Conservation (phyloP, 371 early-diverging fungal species). For the Actinomucor elegans region DNA sequence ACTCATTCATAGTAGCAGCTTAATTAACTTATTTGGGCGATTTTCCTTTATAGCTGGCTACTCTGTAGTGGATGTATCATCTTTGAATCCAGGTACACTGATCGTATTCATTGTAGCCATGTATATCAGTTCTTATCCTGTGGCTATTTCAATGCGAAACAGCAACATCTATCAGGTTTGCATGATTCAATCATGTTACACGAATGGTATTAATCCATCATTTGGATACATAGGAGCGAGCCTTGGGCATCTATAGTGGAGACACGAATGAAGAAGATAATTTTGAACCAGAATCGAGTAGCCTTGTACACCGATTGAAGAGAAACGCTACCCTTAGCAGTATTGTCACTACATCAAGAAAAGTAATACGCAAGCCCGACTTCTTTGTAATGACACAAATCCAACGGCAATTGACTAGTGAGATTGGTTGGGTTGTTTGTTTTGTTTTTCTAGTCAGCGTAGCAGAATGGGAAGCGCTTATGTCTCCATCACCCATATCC, state of each 20-base stretch:
- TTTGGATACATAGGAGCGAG: conserved; percentile 49
- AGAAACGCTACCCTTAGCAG: conserved; percentile 39
- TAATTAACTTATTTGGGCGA: not conserved
- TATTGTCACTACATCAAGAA: conserved; percentile 35
- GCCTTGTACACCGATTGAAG: conserved; percentile 23
- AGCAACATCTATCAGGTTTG: conserved; percentile 40
- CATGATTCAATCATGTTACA: not conserved
- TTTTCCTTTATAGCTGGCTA: conserved; percentile 24
- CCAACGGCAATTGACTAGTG: conserved; percentile 47
- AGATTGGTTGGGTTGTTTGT: conserved; percentile 47
- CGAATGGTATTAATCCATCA: not conserved
- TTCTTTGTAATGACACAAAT: conserved; percentile 51
- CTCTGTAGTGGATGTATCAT: conserved; percentile 26
- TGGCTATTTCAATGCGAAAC: conserved; percentile 40
- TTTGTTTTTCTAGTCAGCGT: conserved; percentile 39
- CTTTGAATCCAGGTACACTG: conserved; percentile 32
- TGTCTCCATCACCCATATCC: conserved; percentile 41
- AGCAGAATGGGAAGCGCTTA: conserved; percentile 30
- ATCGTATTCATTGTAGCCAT: conserved; percentile 36
- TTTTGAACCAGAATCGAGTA: not conserved
- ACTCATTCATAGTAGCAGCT: too few relatives aligned
- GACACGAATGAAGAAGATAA: conserved; percentile 19
- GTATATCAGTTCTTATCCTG: conserved; percentile 42
- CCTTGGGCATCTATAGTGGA: conserved; percentile 44
- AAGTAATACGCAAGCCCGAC: conserved; percentile 37